These are phyloP conservation scores for Kazachstania taianensis DNA, from an alignment of 805 yeast genomes.

Conservation along the genomic window DNA sequence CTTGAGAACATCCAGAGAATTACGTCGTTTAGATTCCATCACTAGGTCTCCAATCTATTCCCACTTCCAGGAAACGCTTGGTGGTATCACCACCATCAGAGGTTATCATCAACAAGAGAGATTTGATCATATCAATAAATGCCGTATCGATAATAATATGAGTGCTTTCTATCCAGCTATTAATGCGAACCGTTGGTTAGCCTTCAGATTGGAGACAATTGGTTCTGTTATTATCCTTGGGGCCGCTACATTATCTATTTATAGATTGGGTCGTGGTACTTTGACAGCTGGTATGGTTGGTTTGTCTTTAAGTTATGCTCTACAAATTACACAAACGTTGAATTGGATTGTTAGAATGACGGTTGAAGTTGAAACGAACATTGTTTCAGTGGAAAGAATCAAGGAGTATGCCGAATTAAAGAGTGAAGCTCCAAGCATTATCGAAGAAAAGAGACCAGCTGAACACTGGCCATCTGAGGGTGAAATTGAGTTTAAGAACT, in stretches of 20 bases:
- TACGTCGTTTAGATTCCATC: conserved; percentile 72
- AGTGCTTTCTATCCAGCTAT: conserved; percentile 87
- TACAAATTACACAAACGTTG: conserved; percentile 85
- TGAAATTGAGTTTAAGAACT: conserved; percentile 52
- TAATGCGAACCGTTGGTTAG: conserved; percentile 94
- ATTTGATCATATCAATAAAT: conserved; percentile 53
- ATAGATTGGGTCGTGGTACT: conserved; percentile 54
- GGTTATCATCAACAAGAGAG: conserved; percentile 61
- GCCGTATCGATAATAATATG: conserved; percentile 76
- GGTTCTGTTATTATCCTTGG: conserved; percentile 84
- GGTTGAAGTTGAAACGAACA: conserved; percentile 94
- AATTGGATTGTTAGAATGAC: conserved; percentile 99
- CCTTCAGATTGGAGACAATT: conserved; percentile 83
- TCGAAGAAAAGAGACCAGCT: conserved; percentile 59
- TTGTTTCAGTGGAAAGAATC: conserved; percentile 92
- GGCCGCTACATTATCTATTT: conserved; percentile 73
- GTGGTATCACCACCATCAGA: conserved; percentile 65
- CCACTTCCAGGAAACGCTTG: conserved; percentile 73
- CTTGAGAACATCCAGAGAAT: conserved; percentile 67
- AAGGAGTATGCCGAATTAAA: conserved; percentile 72
- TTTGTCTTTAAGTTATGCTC: conserved; percentile 83
- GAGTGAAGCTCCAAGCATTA: conserved; percentile 75
- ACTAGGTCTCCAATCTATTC: conserved; percentile 75
- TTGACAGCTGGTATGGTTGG: conserved; percentile 90
- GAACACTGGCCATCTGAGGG: conserved; percentile 67